Evolutionary conservation across 1,284 basidiomycete genomes (phyloP).

Genomic region (Marasmius tenuissimus): DNA sequence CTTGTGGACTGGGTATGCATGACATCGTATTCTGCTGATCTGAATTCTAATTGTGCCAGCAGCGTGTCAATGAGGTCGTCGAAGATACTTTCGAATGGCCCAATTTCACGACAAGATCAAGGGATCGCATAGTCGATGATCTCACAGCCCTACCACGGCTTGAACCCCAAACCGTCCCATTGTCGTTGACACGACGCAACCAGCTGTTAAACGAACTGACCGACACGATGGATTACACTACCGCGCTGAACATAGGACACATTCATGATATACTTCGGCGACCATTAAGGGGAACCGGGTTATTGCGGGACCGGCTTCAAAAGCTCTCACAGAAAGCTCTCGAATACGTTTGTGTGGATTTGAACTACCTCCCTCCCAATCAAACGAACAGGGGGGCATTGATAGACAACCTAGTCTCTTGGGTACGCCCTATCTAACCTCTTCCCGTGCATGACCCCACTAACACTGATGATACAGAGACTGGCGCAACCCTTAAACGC

Average conservation of each 20-base stretch:
- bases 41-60: background rate
- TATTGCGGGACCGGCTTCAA: background rate
- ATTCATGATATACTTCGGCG: constrained; percentile 2
- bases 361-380: background rate
- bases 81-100: constrained; percentile 5
- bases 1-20: constrained; percentile 3
- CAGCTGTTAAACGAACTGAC: background rate
- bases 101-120: background rate
- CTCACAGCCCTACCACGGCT: background rate
- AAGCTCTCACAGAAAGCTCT: background rate
- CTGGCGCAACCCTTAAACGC: background rate
- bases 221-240: background rate
- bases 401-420: constrained; percentile 1
- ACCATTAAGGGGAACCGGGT: background rate
- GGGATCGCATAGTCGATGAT: background rate
- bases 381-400: background rate
- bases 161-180: background rate
- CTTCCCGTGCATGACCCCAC: background rate
- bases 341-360: constrained; percentile 6
- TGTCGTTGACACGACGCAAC: background rate
- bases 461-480: background rate
- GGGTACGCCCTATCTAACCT: constrained; percentile 1
- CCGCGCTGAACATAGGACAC: background rate
- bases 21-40: background rate
- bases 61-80: background rate